Base-by-base conservation (phyloP, 805 yeast species). In the Monosporozyma servazzii region DNA sequence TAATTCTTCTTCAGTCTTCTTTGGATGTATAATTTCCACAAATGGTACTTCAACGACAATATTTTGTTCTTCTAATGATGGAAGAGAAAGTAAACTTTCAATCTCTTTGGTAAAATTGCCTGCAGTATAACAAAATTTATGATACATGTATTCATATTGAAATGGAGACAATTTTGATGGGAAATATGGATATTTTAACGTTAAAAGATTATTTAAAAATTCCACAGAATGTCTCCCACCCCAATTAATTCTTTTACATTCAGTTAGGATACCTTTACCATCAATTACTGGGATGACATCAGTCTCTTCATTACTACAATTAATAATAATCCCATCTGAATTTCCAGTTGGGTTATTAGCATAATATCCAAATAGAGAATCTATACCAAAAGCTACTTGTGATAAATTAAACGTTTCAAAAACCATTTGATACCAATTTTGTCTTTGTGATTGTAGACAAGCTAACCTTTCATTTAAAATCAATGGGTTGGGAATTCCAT, bases 171-270 rank as follows among this genome's bases (percentile, higher is more conserved):
- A 70, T 56, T 81, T 84, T 1, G 86, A 71, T 5, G 99, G 98
- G 66, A 90, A 93, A 58, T 81, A 84, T 1, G 99, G 98, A 67
- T 93, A 93, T 65, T 93, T 93, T 61, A 93, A 72, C 1, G 81
- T 75, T 47, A 93, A 68, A 36, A 84, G 75, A 57, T 74, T 77
- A 52, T 75, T 77, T 62, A 93, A 65, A 58, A 76, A 90, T 40
- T 76, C 79, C 30, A 76, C 78, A 1, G 90, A 77, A 44, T 79
- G 86, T 54, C 79, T 78, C 10, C 96, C 98, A 54, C 98, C 98
- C 88, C 93, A 88, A 63, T 88, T 88, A 39, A 93, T 79, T 61
- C 98, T 74, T 61, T 88, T 89, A 8, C 89, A 72, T 52, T 82
- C 84, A 27, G 77, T 70, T 50, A 88, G 65, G 2, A 82, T 56